Conservation (phyloP, 441 rosid species). For the Melastoma candidum region DNA sequence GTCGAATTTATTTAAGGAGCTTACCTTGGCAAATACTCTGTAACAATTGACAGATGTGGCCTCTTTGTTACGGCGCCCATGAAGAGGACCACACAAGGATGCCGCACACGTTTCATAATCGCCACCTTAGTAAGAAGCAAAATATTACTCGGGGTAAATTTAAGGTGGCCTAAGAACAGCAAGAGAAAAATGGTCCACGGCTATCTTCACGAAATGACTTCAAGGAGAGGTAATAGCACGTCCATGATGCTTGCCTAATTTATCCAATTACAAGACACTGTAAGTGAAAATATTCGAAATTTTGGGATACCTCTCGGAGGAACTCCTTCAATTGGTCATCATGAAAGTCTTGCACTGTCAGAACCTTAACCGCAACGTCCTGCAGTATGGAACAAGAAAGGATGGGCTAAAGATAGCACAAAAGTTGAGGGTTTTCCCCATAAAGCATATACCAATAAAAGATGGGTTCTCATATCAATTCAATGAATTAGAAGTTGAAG, state of each 20-base stretch:
- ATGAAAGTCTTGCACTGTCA: slow-evolving; percentile 71
- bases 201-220: too few species aligned
- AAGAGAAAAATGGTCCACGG: too few species aligned
- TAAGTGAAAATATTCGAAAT: not conserved
- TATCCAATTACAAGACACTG: too few species aligned
- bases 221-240: too few species aligned
- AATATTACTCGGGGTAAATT: not conserved
- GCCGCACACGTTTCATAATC: slow-evolving; percentile 95
- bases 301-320: slow-evolving; percentile 64
- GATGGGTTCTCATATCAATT: too few species aligned
- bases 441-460: too few species aligned
- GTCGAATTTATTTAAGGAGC: not conserved
- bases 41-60: slow-evolving; percentile 82
- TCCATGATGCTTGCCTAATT: too few species aligned
- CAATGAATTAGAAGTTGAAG: not conserved
- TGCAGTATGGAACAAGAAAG: slow-evolving; percentile 12
- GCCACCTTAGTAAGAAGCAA: slow-evolving; percentile 48
- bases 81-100: slow-evolving; percentile 95
- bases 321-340: slow-evolving; percentile 90
- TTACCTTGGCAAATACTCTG: slow-evolving; percentile 91
- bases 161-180: too few species aligned
- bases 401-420: too few species aligned
- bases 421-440: too few species aligned
- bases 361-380: slow-evolving; percentile 96
- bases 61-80: slow-evolving; percentile 96